Evolutionary conservation across 2,329 filamentous ascomycete genomes (phyloP).

Genomic region (Tolypocladium ophioglossoides): DNA sequence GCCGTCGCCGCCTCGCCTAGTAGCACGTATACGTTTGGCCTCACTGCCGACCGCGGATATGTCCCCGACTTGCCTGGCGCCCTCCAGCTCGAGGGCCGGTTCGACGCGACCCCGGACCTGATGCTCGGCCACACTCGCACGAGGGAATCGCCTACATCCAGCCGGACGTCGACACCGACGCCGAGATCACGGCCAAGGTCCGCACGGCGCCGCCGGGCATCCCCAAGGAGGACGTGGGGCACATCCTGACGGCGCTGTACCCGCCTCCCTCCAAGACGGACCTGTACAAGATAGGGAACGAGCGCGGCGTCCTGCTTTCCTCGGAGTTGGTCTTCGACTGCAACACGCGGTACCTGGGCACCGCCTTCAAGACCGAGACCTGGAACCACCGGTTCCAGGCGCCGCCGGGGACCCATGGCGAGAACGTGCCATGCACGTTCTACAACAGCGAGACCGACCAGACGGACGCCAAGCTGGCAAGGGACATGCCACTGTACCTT

Average conservation of each 20-base stretch:
- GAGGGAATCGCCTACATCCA: slow-evolving; percentile 36
- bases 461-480: slow-evolving; percentile 15
- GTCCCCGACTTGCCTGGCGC: slow-evolving; percentile 16
- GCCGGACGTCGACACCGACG: slow-evolving; percentile 29
- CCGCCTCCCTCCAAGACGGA: slow-evolving; percentile 2
- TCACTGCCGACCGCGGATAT: slow-evolving; percentile 22
- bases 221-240: slow-evolving; percentile 10
- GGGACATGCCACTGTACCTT: slow-evolving; percentile 20
- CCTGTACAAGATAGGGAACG: slow-evolving; percentile 5
- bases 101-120: slow-evolving; percentile 14
- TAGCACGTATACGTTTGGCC: slow-evolving; percentile 18
- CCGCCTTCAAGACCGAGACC: slow-evolving; percentile 31
- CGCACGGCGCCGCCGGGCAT: slow-evolving; percentile 10
- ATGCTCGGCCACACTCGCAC: slow-evolving; percentile 30
- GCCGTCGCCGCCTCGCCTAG: slow-evolving; percentile 5
- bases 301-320: slow-evolving; percentile 25
- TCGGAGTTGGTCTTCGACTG: slow-evolving; percentile 35
- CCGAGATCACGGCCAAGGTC: slow-evolving; percentile 28
- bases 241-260: slow-evolving; percentile 24
- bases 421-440: slow-evolving; percentile 40
- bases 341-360: slow-evolving; percentile 38
- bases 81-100: slow-evolving; percentile 15
- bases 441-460: slow-evolving; percentile 24
- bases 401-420: slow-evolving; percentile 37
- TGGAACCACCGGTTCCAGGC: slow-evolving; percentile 40